Evolutionary conservation across 2,329 filamentous ascomycete genomes (phyloP).

Genomic region (Alternaria sp.): DNA sequence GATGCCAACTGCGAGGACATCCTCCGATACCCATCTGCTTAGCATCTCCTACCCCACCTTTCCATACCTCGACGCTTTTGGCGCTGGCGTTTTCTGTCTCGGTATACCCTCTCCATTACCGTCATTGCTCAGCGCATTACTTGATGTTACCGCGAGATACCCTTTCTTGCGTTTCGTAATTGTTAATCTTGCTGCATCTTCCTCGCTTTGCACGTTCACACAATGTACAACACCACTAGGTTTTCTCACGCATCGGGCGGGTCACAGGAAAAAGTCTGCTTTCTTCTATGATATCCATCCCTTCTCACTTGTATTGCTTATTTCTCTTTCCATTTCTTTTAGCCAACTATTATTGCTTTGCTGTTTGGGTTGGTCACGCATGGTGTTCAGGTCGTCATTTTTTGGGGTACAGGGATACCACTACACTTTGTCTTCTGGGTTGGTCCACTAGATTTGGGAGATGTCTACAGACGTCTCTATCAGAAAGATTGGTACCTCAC

Average conservation of each 20-base stretch:
- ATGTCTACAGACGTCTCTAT: constrained; percentile 29
- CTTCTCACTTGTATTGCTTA: constrained; percentile 21
- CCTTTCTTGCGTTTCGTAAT: constrained; percentile 49
- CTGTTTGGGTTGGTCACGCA: constrained; percentile 20
- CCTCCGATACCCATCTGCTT: constrained; percentile 63
- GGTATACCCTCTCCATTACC: constrained; percentile 28
- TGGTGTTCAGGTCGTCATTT: constrained; percentile 30
- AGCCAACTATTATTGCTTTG: constrained; percentile 28
- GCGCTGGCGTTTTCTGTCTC: constrained; percentile 41
- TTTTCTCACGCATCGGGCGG: constrained; percentile 47
- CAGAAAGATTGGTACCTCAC: constrained; percentile 34
- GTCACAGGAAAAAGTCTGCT: constrained; percentile 50
- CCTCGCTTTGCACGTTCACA: constrained; percentile 41
- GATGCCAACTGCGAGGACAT: constrained; percentile 96
- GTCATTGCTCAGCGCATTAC: constrained; percentile 33
- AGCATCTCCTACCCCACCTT: constrained; percentile 23
- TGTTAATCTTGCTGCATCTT: constrained; percentile 51
- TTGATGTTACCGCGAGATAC: constrained; percentile 53
- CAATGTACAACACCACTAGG: constrained; percentile 48
- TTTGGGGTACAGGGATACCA: constrained; percentile 25
- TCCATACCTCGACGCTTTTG: constrained; percentile 34
- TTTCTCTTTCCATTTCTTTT: constrained; percentile 14
- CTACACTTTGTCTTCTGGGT: constrained; percentile 28
- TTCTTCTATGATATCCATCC: constrained; percentile 49
- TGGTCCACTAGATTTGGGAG: constrained; percentile 34